phyloP scores from a whole-genome alignment of 1,284 basidiomycete species.

The Trichosporon sp. region DNA sequence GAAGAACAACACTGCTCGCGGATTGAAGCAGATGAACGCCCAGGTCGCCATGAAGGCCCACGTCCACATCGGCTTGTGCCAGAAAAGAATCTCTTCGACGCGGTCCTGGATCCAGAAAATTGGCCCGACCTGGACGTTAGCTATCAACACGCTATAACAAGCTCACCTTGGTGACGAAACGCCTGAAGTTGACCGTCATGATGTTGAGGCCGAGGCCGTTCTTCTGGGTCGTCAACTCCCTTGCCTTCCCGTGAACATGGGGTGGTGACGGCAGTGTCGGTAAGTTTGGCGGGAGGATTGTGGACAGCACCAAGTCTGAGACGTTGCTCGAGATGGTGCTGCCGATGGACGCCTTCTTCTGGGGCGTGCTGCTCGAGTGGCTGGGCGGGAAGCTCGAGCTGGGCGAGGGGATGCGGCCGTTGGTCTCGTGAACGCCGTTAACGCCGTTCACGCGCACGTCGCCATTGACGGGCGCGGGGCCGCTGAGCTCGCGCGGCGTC shows the following conservation, averaged over 20 bases:
- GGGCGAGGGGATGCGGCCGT: not conserved
- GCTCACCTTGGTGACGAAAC: constrained; percentile 46
- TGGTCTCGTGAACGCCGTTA: not conserved
- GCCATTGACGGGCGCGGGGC: not conserved
- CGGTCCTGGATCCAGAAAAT: constrained; percentile 50
- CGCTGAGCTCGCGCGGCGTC: not conserved
- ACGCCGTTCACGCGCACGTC: not conserved
- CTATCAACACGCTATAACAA: not conserved
- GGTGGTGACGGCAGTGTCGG: constrained; percentile 32
- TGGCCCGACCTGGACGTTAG: constrained; percentile 39
- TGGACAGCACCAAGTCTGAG: constrained; percentile 41
- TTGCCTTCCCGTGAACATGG: constrained; percentile 7
- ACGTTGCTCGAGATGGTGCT: constrained; percentile 35
- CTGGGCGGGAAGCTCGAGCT: not conserved
- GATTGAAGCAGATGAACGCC: constrained; percentile 49
- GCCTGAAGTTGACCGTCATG: constrained; percentile 47
- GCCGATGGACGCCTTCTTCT: not conserved
- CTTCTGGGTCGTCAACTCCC: constrained; percentile 41
- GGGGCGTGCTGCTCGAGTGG: not conserved
- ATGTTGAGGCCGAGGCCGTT: constrained; percentile 42
- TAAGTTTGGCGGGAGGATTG: constrained; percentile 39
- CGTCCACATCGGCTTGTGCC: constrained; percentile 49
- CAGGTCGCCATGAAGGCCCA: constrained; percentile 46
- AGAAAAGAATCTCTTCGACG: constrained; percentile 49
- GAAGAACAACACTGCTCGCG: constrained; percentile 41